A percentile compares a stretch with the other conserved stretches of the same genome.
Conservation (phyloP, 1,139 yeast species). For the Suhomyces ambrosiae region DNA sequence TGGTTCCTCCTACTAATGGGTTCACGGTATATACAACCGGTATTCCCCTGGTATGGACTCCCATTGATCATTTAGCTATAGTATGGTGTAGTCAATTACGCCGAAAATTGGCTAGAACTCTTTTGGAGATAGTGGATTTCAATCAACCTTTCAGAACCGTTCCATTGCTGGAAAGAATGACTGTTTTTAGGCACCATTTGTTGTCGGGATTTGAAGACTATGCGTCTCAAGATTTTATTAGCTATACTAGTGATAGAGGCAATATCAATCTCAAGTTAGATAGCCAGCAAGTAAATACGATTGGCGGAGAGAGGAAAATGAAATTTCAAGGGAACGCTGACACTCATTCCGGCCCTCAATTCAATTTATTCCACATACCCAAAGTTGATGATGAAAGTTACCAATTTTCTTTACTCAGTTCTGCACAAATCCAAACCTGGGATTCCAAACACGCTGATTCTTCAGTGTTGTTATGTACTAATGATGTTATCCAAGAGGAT, state of each 20-base stretch:
- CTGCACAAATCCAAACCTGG: slow-evolving; percentile 12
- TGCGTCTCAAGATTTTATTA: slow-evolving; percentile 27
- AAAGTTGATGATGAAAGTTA: slow-evolving; percentile 7
- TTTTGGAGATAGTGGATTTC: slow-evolving; percentile 62
- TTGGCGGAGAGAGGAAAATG: slow-evolving; percentile 21
- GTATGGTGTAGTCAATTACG: slow-evolving; percentile 96
- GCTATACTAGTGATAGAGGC: slow-evolving; percentile 8
- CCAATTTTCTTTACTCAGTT: slow-evolving; percentile 22
- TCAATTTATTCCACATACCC: slow-evolving; percentile 16
- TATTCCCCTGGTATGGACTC: slow-evolving; percentile 90
- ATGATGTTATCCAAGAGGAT: slow-evolving; percentile 6
- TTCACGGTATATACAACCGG: slow-evolving; percentile 84
- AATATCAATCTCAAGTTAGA: slow-evolving; percentile 32
- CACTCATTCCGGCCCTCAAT: slow-evolving; percentile 2
- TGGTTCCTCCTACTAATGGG: slow-evolving; percentile 76
- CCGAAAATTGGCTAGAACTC: slow-evolving; percentile 55
- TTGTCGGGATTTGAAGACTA: slow-evolving; percentile 61
- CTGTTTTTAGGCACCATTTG: slow-evolving; percentile 49
- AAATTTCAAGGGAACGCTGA: slow-evolving; percentile 19
- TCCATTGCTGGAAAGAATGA: slow-evolving; percentile 58
- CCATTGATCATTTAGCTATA: slow-evolving; percentile 92
- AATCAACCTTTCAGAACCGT: slow-evolving; percentile 47
- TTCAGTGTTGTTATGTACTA: slow-evolving; percentile 22
- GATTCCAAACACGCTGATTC: slow-evolving; percentile 7
- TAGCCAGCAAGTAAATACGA: slow-evolving; percentile 24